A percentile compares a stretch with the other conserved stretches of the same genome.
phyloP scores from a whole-genome alignment of 2,329 filamentous ascomycete species.

The Penicillium sp. region DNA sequence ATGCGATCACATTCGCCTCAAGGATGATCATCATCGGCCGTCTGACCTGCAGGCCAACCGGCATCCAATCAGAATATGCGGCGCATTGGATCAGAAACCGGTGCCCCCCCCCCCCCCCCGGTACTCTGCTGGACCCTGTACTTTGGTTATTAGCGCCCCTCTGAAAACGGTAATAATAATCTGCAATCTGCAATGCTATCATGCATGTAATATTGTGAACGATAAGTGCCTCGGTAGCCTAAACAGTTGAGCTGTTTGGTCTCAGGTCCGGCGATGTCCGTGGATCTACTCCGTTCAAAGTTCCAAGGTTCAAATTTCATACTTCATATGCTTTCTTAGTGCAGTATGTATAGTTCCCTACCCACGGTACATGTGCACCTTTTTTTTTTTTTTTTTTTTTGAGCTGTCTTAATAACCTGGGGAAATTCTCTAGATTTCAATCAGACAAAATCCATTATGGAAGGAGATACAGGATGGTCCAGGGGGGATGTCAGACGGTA shows the following conservation, averaged over 20 bases:
- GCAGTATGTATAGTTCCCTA: neutral
- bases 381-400: too few species aligned
- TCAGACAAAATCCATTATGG: neutral
- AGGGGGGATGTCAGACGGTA: neutral
- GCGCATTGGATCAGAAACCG: neutral
- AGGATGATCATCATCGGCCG: slow-evolving; percentile 6
- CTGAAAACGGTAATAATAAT: slow-evolving; percentile 1
- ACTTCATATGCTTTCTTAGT: neutral
- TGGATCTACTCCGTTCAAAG: neutral
- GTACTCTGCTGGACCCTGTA: slow-evolving; percentile 8
- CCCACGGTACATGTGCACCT: neutral
- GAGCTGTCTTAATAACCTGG: neutral
- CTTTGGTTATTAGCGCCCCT: neutral
- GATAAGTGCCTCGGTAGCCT: neutral
- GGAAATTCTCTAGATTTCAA: neutral
- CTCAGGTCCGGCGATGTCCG: neutral
- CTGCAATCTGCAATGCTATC: neutral
- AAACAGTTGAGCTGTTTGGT: neutral
- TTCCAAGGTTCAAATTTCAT: neutral
- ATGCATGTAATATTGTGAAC: slow-evolving; percentile 1
- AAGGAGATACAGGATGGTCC: slow-evolving; percentile 7
- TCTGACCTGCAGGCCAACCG: slow-evolving; percentile 6
- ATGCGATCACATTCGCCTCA: neutral
- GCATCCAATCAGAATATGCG: slow-evolving; percentile 1
- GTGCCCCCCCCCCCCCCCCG: neutral